Evolutionary conservation across 2,329 filamentous ascomycete species (phyloP), one percentile per base, ranked within the genome.

Genomic region (Drechslera avenae): DNA sequence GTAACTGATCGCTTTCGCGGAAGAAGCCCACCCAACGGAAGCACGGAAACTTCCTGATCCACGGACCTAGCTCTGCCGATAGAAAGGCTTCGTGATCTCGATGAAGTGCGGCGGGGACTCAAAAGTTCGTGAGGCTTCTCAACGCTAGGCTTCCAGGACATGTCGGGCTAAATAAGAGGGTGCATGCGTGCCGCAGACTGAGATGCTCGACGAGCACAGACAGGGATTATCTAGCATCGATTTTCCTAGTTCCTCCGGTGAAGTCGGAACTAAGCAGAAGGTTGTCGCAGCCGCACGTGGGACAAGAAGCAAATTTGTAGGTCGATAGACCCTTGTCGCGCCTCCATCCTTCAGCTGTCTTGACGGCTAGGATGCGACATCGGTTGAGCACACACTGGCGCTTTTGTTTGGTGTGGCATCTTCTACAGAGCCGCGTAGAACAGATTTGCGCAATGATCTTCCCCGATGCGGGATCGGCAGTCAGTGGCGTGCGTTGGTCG

Each of bases 341-440:
- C 16, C 57, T 59, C 26, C 26, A 28, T 28, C 26, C 26, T 28
- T 64, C 62, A 66, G 63, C 62, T 66, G 52, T 54, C 51, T 42
- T 57, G 56, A 51, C 52, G 50, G 54, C 50, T 39, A 46, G 36
- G 50, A 37, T 35, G 52, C 50, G 42, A 44, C 39, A 48, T 39
- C 51, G 43, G 47, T 39, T 52, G 49, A 55, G 58, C 54, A 55
- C 55, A 53, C 35, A 44, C 50, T 67, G 66, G 68, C 61, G 68
- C 39, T 57, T 37, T 16, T 56, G 49, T 52, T 47, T 59, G 51
- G 57, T 52, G 67, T 65, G 64, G 67, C 66, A 67, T 59, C 54
- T 56, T 53, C 39, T 52, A 36, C 40, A 40, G 30, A 36, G 39
- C 45, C 43, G 48, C 52, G 53, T 52, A 39, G 56, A 60, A 57